Evolutionary conservation across 345 rosid species (phyloP), one percentile per base, ranked within the genome.

Genomic region (Aurinia saxatilis): DNA sequence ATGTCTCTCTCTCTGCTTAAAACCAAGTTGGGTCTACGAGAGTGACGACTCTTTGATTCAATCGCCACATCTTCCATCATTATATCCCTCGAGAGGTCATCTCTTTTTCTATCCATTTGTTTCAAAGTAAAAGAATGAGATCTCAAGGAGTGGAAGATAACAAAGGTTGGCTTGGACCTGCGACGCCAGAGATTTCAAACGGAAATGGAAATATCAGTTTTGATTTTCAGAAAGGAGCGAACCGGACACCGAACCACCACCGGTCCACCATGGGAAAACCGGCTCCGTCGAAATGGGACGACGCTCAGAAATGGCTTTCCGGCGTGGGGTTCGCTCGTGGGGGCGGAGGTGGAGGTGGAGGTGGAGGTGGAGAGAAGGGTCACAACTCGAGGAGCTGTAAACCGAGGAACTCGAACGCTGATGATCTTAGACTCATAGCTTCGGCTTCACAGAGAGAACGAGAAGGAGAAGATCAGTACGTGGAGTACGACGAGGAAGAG

Each of bases 201-300:
- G 68, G 71, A 3, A 57, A 50, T 13, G 55, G 56, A 0, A 54
- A 10, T 1, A 18, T 35, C 10, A 58, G 81, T 55, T 90, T 84
- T 29, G 91, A 86, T 84, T 88, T 84, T 75, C 96, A 83, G 29
- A 83, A 82, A 70, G 84, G 78, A 69, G 68, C 83, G 6, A 73
- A 76, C 29, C 84, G 67, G 44, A 79, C 82, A 14, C 69, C 75
- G 29, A 77, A 81, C 67, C 90, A 84, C 57, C 91, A 82, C 70
- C 74, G 95, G 29, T 80, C 84, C 12, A 84, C 91, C 17, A 71
- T 92, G 54, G 95, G 95, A 10, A 92, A 89, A 51, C 91, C 91
- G 5, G 78, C 98, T 7, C 98, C 96, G 18, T 92, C 98, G 0
- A 92, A 92, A 75, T 89, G 98, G 96, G 98, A 92, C 48, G 98